Evolutionary conservation across 2,329 filamentous ascomycete genomes (phyloP).

Genomic region (Trichoderma breve): DNA sequence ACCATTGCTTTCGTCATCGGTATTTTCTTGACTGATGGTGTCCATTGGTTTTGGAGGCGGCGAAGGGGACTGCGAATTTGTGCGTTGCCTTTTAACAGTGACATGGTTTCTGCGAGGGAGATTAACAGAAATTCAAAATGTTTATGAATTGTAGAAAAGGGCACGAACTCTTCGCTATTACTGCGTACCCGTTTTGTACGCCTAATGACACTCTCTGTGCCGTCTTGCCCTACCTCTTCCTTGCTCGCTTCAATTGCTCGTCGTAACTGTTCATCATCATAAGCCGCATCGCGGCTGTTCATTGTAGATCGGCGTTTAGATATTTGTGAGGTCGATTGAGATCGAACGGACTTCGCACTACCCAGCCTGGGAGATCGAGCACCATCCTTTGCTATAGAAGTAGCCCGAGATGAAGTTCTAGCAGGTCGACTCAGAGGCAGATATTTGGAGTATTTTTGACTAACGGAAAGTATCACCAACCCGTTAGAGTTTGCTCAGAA

Average conservation of each 20-base stretch:
- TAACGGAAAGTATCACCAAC: conserved; percentile 30
- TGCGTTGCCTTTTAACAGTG: conserved; percentile 77
- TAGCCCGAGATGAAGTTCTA: conserved; percentile 59
- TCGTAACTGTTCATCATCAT: conserved; percentile 87
- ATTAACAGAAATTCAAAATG: neutral
- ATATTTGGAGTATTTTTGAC: conserved; percentile 66
- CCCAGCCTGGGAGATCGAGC: conserved; percentile 53
- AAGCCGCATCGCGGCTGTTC: conserved; percentile 93
- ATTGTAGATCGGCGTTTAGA: conserved; percentile 91
- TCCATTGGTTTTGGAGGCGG: conserved; percentile 49
- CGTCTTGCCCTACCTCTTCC: conserved; percentile 61
- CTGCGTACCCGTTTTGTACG: conserved; percentile 82
- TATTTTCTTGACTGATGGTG: conserved; percentile 57
- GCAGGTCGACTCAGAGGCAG: conserved; percentile 58
- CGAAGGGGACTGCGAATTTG: conserved; percentile 70
- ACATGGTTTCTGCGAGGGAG: conserved; percentile 61
- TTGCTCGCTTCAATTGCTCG: conserved; percentile 95
- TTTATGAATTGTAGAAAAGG: neutral
- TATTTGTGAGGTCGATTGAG: conserved; percentile 51
- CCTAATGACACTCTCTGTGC: conserved; percentile 53
- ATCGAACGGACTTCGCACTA: conserved; percentile 56
- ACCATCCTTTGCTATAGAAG: conserved; percentile 63
- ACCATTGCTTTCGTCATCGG: conserved; percentile 64
- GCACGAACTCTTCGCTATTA: conserved; percentile 87
- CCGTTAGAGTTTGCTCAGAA: neutral